Base-by-base conservation (phyloP, 345 rosid species). In the Eucalyptus grandis region DNA sequence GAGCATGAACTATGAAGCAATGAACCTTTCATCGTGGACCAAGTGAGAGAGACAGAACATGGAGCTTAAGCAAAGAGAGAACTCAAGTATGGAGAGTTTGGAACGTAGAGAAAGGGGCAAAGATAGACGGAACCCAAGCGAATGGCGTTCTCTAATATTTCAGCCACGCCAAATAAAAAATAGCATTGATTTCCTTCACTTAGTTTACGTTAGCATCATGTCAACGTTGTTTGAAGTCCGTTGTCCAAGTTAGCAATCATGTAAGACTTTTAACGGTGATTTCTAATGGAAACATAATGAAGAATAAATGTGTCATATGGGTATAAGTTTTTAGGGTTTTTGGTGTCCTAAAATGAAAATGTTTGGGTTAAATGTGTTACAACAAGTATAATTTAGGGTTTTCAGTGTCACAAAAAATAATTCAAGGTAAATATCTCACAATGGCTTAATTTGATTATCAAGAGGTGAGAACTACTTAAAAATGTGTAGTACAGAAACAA, bases 401-500 rank as follows among this genome's bases (percentile, higher is more conserved):
- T n/a, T n/a, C n/a, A n/a, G 30, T 9, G 5, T 53, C 5, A 1
- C 5, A n/a, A 53, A 19, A 53, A 19, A 53, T 19, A 53, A 0
- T 19, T 53, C 1, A 53, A 1, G 0, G 11, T 53, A 53, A 53
- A 53, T 53, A 53, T 53, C 0, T 53, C 26, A 53, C 26, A 8
- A 53, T 0, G 5, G 24, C 0, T 0, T 53, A 62, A 4, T 27
- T 62, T 62, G 69, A 62, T 62, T 30, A 62, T 58, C 17, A 14
- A 62, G 5, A 12, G 17, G 5, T 62, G 69, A 30, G 16, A 62
- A 19, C 24, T 8, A 53, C 1, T 53, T 53, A 3, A 53, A 53
- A 53, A 1, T 53, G 69, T 62, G 15, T 27, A 62, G 69, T 30
- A 30, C 4, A 62, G 0, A 62, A 30, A 62, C 0, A 3, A 30